A percentile compares a stretch with the other conserved stretches of the same genome.
Conservation (phyloP, 1,139 yeast genomes). For the Debaryomyces subglobosus region DNA sequence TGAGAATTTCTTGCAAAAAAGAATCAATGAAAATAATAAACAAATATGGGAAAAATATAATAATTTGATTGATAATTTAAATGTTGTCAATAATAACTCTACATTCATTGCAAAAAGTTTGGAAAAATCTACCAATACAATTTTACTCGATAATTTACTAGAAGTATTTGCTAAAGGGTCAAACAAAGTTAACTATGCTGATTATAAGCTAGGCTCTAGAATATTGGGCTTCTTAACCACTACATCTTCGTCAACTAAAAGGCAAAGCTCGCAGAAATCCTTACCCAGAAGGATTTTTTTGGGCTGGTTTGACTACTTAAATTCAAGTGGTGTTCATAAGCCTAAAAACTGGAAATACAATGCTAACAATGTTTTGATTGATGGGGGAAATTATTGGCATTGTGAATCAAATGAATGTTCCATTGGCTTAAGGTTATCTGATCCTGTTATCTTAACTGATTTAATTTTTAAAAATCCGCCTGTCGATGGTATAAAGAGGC, state of each 20-base stretch:
- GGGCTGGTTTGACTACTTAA: conserved; percentile 47
- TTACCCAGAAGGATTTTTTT: conserved; percentile 31
- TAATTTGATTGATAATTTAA: conserved; percentile 30
- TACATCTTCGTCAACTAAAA: conserved; percentile 6
- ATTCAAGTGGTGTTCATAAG: conserved; percentile 24
- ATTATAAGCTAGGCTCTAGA: conserved; percentile 42
- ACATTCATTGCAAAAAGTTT: conserved; percentile 7
- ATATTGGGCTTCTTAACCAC: conserved; percentile 46
- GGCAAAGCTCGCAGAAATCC: conserved; percentile 13
- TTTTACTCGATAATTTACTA: conserved; percentile 30
- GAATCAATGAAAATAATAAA: conserved; percentile 28
- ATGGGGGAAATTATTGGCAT: conserved; percentile 39
- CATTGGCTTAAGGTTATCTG: conserved; percentile 39
- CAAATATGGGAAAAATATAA: conserved; percentile 29
- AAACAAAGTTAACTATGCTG: conserved; percentile 45
- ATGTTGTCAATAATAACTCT: conserved; percentile 10
- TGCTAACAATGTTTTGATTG: conserved; percentile 44
- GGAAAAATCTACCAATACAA: conserved; percentile 18
- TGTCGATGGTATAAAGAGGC: conserved; percentile 7
- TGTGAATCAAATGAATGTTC: conserved; percentile 34
- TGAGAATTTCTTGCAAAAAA: conserved; percentile 24
- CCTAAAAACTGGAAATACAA: conserved; percentile 34
- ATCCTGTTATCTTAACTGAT: conserved; percentile 41
- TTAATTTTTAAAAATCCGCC: conserved; percentile 28
- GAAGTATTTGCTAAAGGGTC: conserved; percentile 41